Percentiles rank a stretch among this genome's conserved stretches.
Conservation (phyloP, 2,329 filamentous ascomycete genomes). For the Fusarium sp. region DNA sequence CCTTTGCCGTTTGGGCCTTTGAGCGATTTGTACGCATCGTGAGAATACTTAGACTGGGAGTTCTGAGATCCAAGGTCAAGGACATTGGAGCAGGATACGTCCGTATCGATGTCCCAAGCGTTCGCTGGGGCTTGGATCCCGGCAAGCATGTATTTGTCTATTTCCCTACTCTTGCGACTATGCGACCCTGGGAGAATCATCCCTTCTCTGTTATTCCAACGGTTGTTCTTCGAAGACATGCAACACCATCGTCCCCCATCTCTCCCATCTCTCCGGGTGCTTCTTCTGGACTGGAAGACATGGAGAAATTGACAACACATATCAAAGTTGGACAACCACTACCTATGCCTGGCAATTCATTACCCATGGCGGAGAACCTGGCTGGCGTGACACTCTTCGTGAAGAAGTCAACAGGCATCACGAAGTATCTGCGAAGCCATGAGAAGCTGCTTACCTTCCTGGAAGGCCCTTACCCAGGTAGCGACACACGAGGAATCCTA, state of each 20-base stretch:
- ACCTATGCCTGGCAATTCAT: background rate
- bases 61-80: conserved; percentile 30
- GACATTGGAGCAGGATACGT: conserved; percentile 18
- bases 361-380: conserved; percentile 2
- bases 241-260: fast-evolving
- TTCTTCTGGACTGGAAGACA: conserved; percentile 2
- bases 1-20: conserved; percentile 50
- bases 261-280: conserved; percentile 2
- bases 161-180: conserved; percentile 10
- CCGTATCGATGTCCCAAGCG: background rate
- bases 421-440: conserved; percentile 12
- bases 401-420: conserved; percentile 20
- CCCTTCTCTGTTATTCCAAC: conserved; percentile 22
- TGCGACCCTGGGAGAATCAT: conserved; percentile 24
- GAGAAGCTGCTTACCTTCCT: conserved; percentile 13
- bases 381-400: conserved; percentile 13
- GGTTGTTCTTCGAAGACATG: conserved; percentile 6
- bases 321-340: background rate
- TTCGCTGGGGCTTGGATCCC: conserved; percentile 16
- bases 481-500: conserved; percentile 5
- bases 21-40: conserved; percentile 48
- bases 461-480: conserved; percentile 6
- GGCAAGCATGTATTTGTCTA: conserved; percentile 25
- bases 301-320: conserved; percentile 4
- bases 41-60: conserved; percentile 42